Evolutionary conservation across 306 rosid species (phyloP), one percentile per base, ranked within the genome.

Genomic region (Medicago arabica): DNA sequence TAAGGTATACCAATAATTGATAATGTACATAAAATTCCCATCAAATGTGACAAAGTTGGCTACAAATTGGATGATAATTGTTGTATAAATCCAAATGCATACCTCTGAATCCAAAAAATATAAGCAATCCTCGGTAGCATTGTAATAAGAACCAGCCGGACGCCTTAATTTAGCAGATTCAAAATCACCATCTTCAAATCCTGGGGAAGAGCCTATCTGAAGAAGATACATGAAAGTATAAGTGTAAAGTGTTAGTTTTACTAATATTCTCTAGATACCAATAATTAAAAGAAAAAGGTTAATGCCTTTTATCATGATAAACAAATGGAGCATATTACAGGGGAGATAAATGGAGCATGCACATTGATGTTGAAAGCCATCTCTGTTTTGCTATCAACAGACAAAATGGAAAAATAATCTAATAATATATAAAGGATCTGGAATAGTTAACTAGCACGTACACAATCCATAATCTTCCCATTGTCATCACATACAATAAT

Each of bases 61-160:
- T 47, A 46, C 49, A 67, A 72, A 41, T 73, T 11, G 36, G 41
- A 61, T 58, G 9, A 53, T 76, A 67, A 53, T 36, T 60, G 36
- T 21, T 13, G 43, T 38, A 64, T 41, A 53, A 23, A 67, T 76
- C 61, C 36, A 75, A 82, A 80, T 41, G 41, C 82, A 78, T 80
- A 92, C 98, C 98, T 95, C 97, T 72, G 98, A 90, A 81, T 95
- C 98, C 78, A 90, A 89, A 76, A 95, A 81, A 84, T 92, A 95
- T 69, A 95, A 84, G 89, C 87, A 95, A 82, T 92, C 85, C 68
- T 92, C 91, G 31, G 55, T 47, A 49, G 84, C 87, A 84, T 84
- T 67, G 81, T 95, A 95, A 83, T 81, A 84, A 38, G 96, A 92
- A 78, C 96, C 92, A 44, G 97, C 93, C 25, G 98, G 98, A 34